These are phyloP conservation scores for Solanum virginianum DNA, from an alignment of 257 asterid species.

Conservation along the genomic window DNA sequence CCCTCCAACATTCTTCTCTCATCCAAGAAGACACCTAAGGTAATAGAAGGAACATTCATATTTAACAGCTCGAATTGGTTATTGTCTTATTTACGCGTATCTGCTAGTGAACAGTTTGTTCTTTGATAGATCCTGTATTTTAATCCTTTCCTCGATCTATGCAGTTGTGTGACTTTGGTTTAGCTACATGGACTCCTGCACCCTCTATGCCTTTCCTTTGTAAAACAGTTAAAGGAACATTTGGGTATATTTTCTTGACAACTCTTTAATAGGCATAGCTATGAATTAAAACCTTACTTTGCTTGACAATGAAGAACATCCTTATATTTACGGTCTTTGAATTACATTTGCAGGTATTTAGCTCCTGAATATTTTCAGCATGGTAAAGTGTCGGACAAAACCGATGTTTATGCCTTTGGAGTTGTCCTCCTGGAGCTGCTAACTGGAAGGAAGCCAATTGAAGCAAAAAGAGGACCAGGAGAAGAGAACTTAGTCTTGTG, in stretches of 20 bases:
- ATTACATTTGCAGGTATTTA: slow-evolving; percentile 41
- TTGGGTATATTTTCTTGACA: slow-evolving; percentile 43
- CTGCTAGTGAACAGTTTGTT: background rate
- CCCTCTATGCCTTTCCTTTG: slow-evolving; percentile 88
- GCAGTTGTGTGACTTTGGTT: slow-evolving; percentile 87
- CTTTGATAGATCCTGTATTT: background rate
- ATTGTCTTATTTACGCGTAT: slow-evolving; percentile 1
- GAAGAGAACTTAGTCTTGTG: slow-evolving; percentile 78
- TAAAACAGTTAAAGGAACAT: slow-evolving; percentile 90
- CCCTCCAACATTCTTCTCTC: slow-evolving; percentile 91
- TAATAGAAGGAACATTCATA: background rate
- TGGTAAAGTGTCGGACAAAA: slow-evolving; percentile 85
- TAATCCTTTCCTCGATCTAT: background rate
- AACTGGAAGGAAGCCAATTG: slow-evolving; percentile 86
- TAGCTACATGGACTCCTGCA: slow-evolving; percentile 90
- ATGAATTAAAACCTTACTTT: background rate
- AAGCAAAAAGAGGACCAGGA: slow-evolving; percentile 69
- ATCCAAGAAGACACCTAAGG: slow-evolving; percentile 69
- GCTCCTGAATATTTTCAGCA: slow-evolving; percentile 97
- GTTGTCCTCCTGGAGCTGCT: slow-evolving; percentile 75
- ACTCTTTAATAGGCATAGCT: background rate
- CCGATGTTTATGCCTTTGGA: slow-evolving; percentile 86
- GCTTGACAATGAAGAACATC: background rate
- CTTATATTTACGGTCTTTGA: background rate
- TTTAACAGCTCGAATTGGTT: background rate